These are phyloP conservation scores for Sesbania bispinosa DNA, from an alignment of 306 rosid species.

Conservation along the genomic window DNA sequence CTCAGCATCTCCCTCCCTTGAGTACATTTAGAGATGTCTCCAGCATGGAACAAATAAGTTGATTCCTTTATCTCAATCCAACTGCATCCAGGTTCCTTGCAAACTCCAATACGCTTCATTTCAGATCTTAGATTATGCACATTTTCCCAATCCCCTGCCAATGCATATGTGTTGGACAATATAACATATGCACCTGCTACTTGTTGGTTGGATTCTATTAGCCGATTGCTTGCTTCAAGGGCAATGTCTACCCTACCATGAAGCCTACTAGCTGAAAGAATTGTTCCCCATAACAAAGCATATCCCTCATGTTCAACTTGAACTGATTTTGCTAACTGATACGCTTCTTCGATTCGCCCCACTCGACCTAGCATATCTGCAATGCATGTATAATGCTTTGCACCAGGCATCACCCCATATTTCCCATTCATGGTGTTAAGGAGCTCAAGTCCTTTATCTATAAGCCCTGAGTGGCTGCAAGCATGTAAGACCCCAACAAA, in stretches of 20 bases:
- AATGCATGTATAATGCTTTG: slow-evolving; percentile 70
- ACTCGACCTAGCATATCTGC: slow-evolving; percentile 81
- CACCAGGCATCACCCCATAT: slow-evolving; percentile 56
- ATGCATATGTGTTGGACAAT: slow-evolving; percentile 67
- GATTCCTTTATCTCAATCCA: slow-evolving; percentile 77
- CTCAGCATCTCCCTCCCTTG: slow-evolving; percentile 42
- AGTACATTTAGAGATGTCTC: slow-evolving; percentile 47
- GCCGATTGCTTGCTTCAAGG: slow-evolving; percentile 52
- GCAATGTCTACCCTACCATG: slow-evolving; percentile 85
- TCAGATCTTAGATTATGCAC: slow-evolving; percentile 48
- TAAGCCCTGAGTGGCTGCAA: slow-evolving; percentile 85
- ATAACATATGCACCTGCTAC: slow-evolving; percentile 69
- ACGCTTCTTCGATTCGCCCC: slow-evolving; percentile 67
- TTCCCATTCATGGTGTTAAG: slow-evolving; percentile 56
- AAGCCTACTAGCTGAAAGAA: slow-evolving; percentile 82
- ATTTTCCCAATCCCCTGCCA: slow-evolving; percentile 74
- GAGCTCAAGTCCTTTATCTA: slow-evolving; percentile 64
- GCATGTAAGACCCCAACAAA: slow-evolving; percentile 80
- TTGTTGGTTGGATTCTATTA: slow-evolving; percentile 66
- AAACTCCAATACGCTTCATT: slow-evolving; percentile 60
- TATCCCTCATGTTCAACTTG: slow-evolving; percentile 35
- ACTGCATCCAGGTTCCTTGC: slow-evolving; percentile 83
- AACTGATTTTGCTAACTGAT: slow-evolving; percentile 59
- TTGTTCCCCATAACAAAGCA: slow-evolving; percentile 71
- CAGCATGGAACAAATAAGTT: slow-evolving; percentile 61